Evolutionary conservation across 208 protist genomes (phyloP).

Genomic region (Wallacemonas collosoma): DNA sequence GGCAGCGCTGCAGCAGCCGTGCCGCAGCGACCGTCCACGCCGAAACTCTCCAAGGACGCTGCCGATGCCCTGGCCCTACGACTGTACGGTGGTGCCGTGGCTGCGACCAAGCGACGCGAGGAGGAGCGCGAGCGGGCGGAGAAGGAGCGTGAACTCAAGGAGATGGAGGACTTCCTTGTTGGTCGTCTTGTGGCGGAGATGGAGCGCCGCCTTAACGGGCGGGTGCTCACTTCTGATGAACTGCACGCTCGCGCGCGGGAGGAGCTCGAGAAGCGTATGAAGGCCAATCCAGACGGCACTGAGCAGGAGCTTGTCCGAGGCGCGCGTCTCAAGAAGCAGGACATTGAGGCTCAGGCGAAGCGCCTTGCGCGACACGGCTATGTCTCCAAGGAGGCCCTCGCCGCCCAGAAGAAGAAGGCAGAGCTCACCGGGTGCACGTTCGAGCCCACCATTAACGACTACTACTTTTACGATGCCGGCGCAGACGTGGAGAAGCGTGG

Average conservation of each 20-base stretch:
- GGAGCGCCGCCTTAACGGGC: slow-evolving; percentile 24
- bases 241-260: slow-evolving; percentile 34
- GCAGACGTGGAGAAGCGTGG: slow-evolving; percentile 5
- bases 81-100: slow-evolving; percentile 48
- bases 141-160: slow-evolving; percentile 36
- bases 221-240: slow-evolving; percentile 21
- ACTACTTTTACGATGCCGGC: slow-evolving; percentile 12
- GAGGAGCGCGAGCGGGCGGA: slow-evolving; percentile 21
- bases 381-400: slow-evolving; percentile 39
- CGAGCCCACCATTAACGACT: slow-evolving; percentile 42
- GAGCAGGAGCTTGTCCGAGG: slow-evolving; percentile 39
- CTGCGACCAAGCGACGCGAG: slow-evolving; percentile 17
- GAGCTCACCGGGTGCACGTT: slow-evolving; percentile 61
- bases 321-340: slow-evolving; percentile 29
- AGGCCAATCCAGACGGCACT: slow-evolving; percentile 27
- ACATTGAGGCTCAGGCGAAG: slow-evolving; percentile 36
- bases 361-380: slow-evolving; percentile 54
- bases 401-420: slow-evolving; percentile 22
- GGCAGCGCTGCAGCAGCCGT: neutral
- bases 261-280: slow-evolving; percentile 40
- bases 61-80: slow-evolving; percentile 31
- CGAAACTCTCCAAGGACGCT: slow-evolving; percentile 6
- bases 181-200: slow-evolving; percentile 49
- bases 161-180: slow-evolving; percentile 60
- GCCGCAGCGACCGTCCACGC: neutral